Base-by-base conservation (phyloP, 2,329 filamentous ascomycete species). In the Cladophialophora immunda region DNA sequence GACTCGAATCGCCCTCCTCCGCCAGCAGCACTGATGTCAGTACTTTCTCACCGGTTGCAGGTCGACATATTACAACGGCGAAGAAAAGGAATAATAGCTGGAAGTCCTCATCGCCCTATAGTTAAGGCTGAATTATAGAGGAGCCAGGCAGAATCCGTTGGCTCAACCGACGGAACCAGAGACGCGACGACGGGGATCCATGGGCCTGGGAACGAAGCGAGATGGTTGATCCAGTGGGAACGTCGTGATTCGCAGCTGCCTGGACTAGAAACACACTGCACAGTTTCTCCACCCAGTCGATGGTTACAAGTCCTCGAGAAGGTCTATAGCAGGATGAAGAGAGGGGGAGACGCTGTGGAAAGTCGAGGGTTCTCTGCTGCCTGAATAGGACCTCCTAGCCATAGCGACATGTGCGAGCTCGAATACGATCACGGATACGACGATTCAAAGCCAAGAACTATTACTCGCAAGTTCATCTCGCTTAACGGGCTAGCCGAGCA, bases 401-500 rank as follows among this genome's bases (percentile, higher is more conserved):
- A 13, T 34, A 11, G n/a, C n/a, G n/a, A n/a, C n/a, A n/a, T n/a
- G 32, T 7, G 32, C 32, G 6, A 13, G 13, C 32, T 7, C 22
- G 36, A 50, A 59, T 47, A 59, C 57, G 57, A 45, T 45, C 45
- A 59, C 57, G 57, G 8, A 58, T 58, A 59, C 57, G 57, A 30
- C 2, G 8, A 15, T 6, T 41, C 13, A 34, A 34, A 8, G 38
- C 38, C 38, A 41, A n/a, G n/a, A 5, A 11, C 4, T 11, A 17
- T n/a, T n/a, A n/a, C n/a, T n/a, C n/a, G n/a, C 7, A 25, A 50
- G 5, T 50, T 50, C 45, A 50, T 50, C 45, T 50, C 45, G 45
- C 19, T 50, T 50, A 50, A 25, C 9, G 17, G 38, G 11, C n/a
- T n/a, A 2, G 36, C 11, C 36, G 36, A 4, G 11, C 36, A 34